Percentiles rank a stretch among this genome's conserved stretches.
Conservation (phyloP, 1,284 basidiomycete genomes). For the Trichosporon inkin region DNA sequence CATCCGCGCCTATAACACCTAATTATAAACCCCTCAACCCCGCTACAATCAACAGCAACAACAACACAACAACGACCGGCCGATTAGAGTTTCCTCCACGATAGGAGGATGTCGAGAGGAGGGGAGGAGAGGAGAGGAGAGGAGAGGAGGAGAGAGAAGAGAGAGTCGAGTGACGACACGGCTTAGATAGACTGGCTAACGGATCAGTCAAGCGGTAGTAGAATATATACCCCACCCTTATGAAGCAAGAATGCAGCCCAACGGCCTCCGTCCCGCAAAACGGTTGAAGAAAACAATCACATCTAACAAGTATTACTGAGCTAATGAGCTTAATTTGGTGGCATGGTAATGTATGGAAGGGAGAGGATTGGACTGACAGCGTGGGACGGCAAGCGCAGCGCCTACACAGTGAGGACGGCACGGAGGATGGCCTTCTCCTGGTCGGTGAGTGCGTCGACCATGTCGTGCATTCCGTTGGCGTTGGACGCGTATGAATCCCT, state of each 20-base stretch:
- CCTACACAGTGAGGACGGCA: conserved; percentile 53
- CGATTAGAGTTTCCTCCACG: neutral
- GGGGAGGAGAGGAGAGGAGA: neutral
- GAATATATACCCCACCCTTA: conserved; percentile 6
- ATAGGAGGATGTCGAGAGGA: neutral
- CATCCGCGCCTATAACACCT: neutral
- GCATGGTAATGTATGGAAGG: neutral
- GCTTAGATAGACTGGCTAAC: conserved; percentile 3
- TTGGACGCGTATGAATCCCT: conserved; percentile 65
- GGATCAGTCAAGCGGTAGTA: conserved; percentile 6
- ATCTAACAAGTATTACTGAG: neutral
- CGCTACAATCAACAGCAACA: conserved; percentile 63
- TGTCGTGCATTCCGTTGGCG: conserved; percentile 60
- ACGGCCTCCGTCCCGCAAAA: neutral
- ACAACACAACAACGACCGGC: conserved; percentile 58
- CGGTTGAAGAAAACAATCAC: neutral
- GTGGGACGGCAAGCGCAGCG: neutral
- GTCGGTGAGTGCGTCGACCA: conserved; percentile 62
- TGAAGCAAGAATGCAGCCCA: conserved; percentile 7
- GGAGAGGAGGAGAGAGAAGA: neutral
- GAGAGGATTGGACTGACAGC: neutral
- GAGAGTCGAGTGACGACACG: neutral
- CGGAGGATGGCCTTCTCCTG: conserved; percentile 67
- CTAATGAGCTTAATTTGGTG: neutral
- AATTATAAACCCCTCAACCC: conserved; percentile 50